Evolutionary conservation across 148 eudicot species (phyloP).

Genomic region (Amaranthus cruentus): DNA sequence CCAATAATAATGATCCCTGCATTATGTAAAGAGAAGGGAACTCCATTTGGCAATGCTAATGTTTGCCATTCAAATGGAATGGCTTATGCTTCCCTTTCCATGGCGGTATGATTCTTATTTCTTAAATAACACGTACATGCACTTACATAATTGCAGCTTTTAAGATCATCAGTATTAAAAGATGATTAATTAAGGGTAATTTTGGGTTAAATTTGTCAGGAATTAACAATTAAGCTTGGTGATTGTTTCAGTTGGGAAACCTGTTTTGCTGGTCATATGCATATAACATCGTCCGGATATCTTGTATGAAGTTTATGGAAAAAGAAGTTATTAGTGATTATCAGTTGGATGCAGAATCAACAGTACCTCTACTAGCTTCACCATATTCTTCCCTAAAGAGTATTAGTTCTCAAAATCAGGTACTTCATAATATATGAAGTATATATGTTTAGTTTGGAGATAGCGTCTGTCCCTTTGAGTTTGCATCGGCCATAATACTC

Average conservation of each 20-base stretch:
- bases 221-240: too few relatives aligned
- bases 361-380: not conserved
- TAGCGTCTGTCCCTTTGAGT: not conserved
- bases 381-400: too few relatives aligned
- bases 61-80: conserved; percentile 47
- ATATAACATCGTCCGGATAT: conserved; percentile 60
- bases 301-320: conserved; percentile 5
- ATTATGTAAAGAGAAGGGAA: conserved; percentile 69
- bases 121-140: not conserved
- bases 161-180: not conserved
- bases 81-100: conserved; percentile 74
- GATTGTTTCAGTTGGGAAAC: conserved; percentile 54
- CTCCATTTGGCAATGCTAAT: conserved; percentile 60
- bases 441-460: not conserved
- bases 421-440: too few relatives aligned
- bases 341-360: not conserved
- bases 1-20: conserved; percentile 72
- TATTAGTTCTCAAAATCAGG: too few relatives aligned
- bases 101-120: conserved; percentile 53
- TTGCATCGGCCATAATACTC: too few relatives aligned
- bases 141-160: too few relatives aligned
- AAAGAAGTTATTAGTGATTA: not conserved
- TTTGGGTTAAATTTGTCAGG: not conserved
- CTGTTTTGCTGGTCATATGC: conserved; percentile 70
- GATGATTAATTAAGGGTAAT: too few relatives aligned